Conservation (phyloP, 345 rosid species). For the Noccaea bulbosa region DNA sequence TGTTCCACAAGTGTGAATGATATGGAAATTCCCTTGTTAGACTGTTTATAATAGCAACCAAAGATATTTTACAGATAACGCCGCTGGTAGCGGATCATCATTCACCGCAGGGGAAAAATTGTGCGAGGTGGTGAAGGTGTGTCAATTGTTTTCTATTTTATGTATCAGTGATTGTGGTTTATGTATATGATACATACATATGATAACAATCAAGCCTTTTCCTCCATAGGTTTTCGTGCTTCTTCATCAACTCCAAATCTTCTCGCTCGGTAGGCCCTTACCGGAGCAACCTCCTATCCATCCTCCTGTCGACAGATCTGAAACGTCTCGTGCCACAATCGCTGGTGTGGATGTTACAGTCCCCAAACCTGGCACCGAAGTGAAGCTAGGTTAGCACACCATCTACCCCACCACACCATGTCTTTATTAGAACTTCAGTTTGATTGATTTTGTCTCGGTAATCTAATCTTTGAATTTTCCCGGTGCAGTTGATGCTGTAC, state of each 20-base stretch:
- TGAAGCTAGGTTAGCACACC: conserved; percentile 65
- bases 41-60: conserved; percentile 12
- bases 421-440: background rate
- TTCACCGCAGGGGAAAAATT: conserved; percentile 71
- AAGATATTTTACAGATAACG: conserved; percentile 48
- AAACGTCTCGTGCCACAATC: conserved; percentile 63
- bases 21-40: background rate
- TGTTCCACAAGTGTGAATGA: conserved; percentile 10
- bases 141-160: conserved; percentile 36
- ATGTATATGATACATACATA: conserved; percentile 23
- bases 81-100: conserved; percentile 66
- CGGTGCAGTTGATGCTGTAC: conserved; percentile 83
- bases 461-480: conserved; percentile 8
- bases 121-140: conserved; percentile 88
- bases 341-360: conserved; percentile 71
- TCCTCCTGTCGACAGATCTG: conserved; percentile 54
- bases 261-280: conserved; percentile 72
- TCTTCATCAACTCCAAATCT: conserved; percentile 86
- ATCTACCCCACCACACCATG: background rate
- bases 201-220: conserved; percentile 25
- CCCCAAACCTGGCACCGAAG: conserved; percentile 83
- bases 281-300: conserved; percentile 76
- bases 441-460: no score
- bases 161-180: background rate
- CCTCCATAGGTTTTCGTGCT: conserved; percentile 80